Evolutionary conservation across 2,329 filamentous ascomycete species (phyloP), one percentile per base, ranked within the genome.

Genomic region (Sphaerulina vaccinii): DNA sequence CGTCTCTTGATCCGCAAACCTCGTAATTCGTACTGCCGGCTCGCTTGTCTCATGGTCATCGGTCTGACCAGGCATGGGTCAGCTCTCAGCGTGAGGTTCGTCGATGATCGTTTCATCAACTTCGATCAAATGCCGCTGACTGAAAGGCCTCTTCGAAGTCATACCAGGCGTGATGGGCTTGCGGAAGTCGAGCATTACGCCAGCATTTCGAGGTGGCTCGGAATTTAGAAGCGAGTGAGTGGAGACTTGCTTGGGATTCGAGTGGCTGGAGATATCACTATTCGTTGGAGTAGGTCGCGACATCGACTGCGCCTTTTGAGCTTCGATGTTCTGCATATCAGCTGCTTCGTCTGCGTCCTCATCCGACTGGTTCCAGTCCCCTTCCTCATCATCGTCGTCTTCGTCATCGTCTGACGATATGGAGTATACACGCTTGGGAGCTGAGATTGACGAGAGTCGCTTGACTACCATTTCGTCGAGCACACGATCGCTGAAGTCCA

Each of bases 371-470:
- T 19, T 21, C 45, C 45, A 49, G 27, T 40, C 35, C 15, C 44
- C 46, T 8, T 55, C 45, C 13, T 56, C 54, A 16, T 54, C 53
- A 7, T 56, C 46, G 16, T 52, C 40, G 6, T 62, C 46, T 11
- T 61, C 56, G 22, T 37, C 48, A 5, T 60, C 56, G 3, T 54
- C 58, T 16, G 52, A 56, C 5, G 61, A 58, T 18, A 61, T 54
- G 29, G 58, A 58, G 22, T 55, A 55, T 13, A 47, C 46, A 47
- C 60, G 50, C 27, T n/a, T 54, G 4, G 64, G 64, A 19, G 64
- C 64, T 10, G 52, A 55, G 21, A 68, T 43, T 1, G 62, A 59
- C 5, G 65, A 61, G 13, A 68, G 51, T 23, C 64, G 56, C 27
- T 57, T 55, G 27, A 41, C 47, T 15, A 62, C 58, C 21, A 53